phyloP scores from a whole-genome alignment of 2,329 filamentous ascomycete species.

The Clarireedia sp. region DNA sequence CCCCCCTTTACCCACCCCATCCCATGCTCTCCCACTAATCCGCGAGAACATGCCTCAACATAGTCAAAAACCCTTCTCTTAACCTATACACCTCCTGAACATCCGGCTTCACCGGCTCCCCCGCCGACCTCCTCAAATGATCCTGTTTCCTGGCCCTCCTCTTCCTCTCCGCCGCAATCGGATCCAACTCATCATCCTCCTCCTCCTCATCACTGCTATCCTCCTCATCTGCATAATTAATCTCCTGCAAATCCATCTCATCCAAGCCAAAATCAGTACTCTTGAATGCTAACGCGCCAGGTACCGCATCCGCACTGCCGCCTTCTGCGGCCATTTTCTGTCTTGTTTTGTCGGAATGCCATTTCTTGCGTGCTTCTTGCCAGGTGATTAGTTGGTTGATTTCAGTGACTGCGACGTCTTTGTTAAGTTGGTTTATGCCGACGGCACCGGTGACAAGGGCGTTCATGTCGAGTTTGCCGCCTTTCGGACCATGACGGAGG shows the following conservation, averaged over 20 bases:
- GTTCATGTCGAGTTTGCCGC: conserved; percentile 88
- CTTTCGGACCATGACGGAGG: conserved; percentile 74
- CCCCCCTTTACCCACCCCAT: not conserved
- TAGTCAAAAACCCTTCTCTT: conserved; percentile 69
- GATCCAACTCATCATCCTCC: conserved; percentile 71
- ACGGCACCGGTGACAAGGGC: conserved; percentile 78
- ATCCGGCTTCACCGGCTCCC: conserved; percentile 73
- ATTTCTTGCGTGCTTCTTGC: conserved; percentile 94
- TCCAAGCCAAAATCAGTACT: conserved; percentile 86
- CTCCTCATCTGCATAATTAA: conserved; percentile 67
- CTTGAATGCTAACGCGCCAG: conserved; percentile 55
- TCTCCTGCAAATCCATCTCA: conserved; percentile 76
- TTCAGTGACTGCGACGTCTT: conserved; percentile 64
- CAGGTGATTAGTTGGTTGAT: conserved; percentile 82
- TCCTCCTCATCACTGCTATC: conserved; percentile 56
- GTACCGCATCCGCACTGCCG: conserved; percentile 39
- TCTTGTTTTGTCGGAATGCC: conserved; percentile 94
- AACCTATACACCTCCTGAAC: conserved; percentile 76
- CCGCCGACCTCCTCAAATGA: conserved; percentile 68
- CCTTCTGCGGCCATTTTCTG: conserved; percentile 97
- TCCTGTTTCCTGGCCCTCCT: conserved; percentile 71
- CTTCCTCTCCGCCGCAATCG: conserved; percentile 78
- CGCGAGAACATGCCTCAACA: conserved; percentile 75
- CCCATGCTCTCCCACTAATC: conserved; percentile 39
- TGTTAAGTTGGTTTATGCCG: conserved; percentile 59